Evolutionary conservation across 306 rosid genomes (phyloP), one percentile per base, ranked within the genome.

Genomic region (Nissolia schottii): DNA sequence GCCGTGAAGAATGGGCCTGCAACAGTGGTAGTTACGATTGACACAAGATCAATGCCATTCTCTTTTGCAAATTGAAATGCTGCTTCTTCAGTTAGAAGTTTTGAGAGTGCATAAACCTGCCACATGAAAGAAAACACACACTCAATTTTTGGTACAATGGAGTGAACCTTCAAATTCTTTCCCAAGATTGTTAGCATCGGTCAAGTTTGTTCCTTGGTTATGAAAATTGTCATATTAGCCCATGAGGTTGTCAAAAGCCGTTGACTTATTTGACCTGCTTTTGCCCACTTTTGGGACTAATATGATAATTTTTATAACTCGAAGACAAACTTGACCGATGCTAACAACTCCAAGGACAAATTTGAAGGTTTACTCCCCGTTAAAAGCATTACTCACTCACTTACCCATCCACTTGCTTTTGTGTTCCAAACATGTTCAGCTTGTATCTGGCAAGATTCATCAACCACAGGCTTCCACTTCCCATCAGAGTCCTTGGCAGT

Each of bases 351-450:
- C n/a, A n/a, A n/a, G n/a, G n/a, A n/a, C n/a, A n/a, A n/a, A n/a
- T n/a, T n/a, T n/a, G n/a, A n/a, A n/a, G n/a, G n/a, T n/a, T n/a
- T n/a, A n/a, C n/a, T n/a, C n/a, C n/a, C 22, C 8, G 14, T 18
- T 50, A 8, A 46, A 66, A 48, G 7, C 46, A 73, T 56, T 72
- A 77, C 85, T 48, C n/a, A n/a, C n/a, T n/a, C n/a, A n/a, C 49
- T 43, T 81, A 89, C 96, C 98, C 98, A 89, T 79, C 96, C 98
- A 75, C 67, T 85, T 68, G 92, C 73, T 88, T 88, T 76, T 19
- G 78, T 71, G 20, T 77, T 77, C 92, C 89, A 78, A 1, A 86
- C 77, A 67, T 23, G 83, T n/a, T 86, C 87, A 25, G 81, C 9
- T 7, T 74, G 57, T 23, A 86, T 83, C 83, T 65, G 89, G 59